Conservation (phyloP, 2,329 filamentous ascomycete genomes). For the Colletotrichum sp. region DNA sequence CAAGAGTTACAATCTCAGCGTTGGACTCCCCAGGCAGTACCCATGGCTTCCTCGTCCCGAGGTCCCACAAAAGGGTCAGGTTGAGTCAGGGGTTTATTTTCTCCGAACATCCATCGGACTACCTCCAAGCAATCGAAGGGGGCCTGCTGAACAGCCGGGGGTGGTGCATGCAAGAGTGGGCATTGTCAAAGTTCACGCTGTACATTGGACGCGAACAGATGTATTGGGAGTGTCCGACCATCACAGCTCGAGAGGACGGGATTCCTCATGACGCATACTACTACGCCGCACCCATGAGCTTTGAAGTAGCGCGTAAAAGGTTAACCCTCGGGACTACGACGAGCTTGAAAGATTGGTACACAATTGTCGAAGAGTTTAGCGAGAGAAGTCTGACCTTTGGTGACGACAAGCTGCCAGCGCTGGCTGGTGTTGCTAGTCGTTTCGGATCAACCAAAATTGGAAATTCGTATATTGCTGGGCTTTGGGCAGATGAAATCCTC, state of each 20-base stretch:
- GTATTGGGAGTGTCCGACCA: constrained; percentile 20
- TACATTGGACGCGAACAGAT: constrained; percentile 7
- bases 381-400: not conserved
- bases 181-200: not conserved
- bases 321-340: not conserved
- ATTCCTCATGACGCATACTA: not conserved
- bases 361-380: not conserved
- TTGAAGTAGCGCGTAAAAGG: rapidly evolving
- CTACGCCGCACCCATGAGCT: rapidly evolving
- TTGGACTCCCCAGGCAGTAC: not conserved
- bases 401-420: not conserved
- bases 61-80: rapidly evolving
- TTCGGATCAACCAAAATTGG: not conserved
- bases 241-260: not conserved
- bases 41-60: not conserved
- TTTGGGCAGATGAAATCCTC: not conserved
- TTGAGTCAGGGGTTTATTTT: rapidly evolving
- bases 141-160: not conserved
- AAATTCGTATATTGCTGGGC: not conserved
- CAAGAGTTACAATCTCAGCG: constrained; percentile 16
- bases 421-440: not conserved
- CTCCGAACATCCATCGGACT: not conserved
- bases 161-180: constrained; percentile 8
- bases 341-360: not conserved
- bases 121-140: rapidly evolving